Conservation (phyloP, 495 filamentous ascomycete genomes). For the Hypomontagnella monticulosa region DNA sequence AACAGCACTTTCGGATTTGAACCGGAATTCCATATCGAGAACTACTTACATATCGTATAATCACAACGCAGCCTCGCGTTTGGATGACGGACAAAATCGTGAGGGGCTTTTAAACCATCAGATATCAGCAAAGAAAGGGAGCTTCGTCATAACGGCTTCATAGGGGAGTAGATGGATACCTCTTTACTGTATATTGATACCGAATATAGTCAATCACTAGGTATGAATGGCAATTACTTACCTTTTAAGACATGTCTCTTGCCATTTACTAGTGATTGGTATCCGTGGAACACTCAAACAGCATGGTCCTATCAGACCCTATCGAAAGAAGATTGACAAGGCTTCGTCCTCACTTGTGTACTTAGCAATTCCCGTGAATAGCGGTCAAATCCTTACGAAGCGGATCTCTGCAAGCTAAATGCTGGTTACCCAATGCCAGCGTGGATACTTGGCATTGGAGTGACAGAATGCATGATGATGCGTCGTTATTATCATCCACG, state of each 20-base stretch:
- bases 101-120: too few species aligned
- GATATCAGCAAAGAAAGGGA: too few species aligned
- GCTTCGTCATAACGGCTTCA: too few species aligned
- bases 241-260: slow-evolving; percentile 4
- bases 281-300: background rate
- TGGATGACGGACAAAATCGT: too few species aligned
- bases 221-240: background rate
- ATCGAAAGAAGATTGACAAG: background rate
- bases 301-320: slow-evolving; percentile 3
- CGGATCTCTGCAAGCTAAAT: slow-evolving; percentile 25
- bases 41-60: too few species aligned
- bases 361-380: slow-evolving; percentile 9
- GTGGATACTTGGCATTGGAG: slow-evolving; percentile 26
- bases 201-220: too few species aligned
- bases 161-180: background rate
- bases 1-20: background rate
- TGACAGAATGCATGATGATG: slow-evolving; percentile 1
- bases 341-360: background rate
- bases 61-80: too few species aligned
- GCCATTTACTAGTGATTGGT: slow-evolving; percentile 6
- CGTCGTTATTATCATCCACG: slow-evolving; percentile 14
- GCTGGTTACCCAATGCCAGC: slow-evolving; percentile 20
- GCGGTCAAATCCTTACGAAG: slow-evolving; percentile 24
- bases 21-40: background rate
- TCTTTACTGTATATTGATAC: too few species aligned